Base-by-base conservation (phyloP, 805 yeast species). In the Lachancea lanzarotensis region DNA sequence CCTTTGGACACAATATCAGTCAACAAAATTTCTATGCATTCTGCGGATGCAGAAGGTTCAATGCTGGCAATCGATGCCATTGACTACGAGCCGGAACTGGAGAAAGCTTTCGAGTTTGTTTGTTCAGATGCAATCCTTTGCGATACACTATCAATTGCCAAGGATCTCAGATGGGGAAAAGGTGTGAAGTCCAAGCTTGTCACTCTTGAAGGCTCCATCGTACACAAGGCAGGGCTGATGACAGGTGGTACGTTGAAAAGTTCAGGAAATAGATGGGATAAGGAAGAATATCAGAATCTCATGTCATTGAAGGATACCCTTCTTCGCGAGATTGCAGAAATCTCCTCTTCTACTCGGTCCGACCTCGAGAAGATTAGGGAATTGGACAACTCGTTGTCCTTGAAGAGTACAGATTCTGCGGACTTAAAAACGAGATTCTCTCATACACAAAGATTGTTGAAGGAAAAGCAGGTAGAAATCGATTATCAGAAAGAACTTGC, bases 151-250 rank as follows among this genome's bases (percentile, higher is more conserved):
- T 74, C 72, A 2, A 62, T 76, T 22, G 98, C 98, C 1, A 77
- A 81, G 56, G 67, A 71, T 1, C 66, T 91, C 46, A 80, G 86
- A 57, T 87, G 95, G 91, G 71, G 72, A 16, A 66, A 68, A 31
- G 68, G 72, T 7, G 65, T 78, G 25, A 73, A 74, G 40, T 79
- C 78, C 34, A 88, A 85, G 60, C 67, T 84, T 40, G 95, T 90
- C 2, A 78, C 96, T 0, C 56, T 87, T 12, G 88, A 87, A 40
- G 98, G 98, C 1, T 78, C 91, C 0, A 70, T 89, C 26, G 84
- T 93, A 38, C 88, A 87, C 58, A 80, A 79, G 55, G 81, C 91
- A 3, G 96, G 96, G 6, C 71, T 89, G 31, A 87, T 93, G 95
- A 84, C 97, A 8, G 97, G 97, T 61, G 97, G 97, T 52, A 67